Conservation (phyloP, 2,329 filamentous ascomycete genomes). For the Xylogone sp. region DNA sequence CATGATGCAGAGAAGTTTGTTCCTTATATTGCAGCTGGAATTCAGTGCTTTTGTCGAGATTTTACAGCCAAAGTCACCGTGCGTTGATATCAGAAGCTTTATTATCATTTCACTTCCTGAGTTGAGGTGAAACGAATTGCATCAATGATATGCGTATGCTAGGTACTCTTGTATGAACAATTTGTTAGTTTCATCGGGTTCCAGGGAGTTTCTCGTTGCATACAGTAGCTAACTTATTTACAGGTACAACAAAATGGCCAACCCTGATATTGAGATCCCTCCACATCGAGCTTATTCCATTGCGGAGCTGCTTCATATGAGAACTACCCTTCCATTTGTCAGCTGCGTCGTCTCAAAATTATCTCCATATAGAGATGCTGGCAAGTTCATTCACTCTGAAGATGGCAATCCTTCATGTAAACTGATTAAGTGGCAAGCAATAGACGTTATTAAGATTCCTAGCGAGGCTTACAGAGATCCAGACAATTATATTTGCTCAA, state of each 20-base stretch:
- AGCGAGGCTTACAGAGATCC: slow-evolving; percentile 18
- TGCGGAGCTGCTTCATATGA: slow-evolving; percentile 22
- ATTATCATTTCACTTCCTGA: no score
- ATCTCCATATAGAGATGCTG: background rate
- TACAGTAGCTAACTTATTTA: background rate
- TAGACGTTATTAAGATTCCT: slow-evolving; percentile 18
- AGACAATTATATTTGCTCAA: slow-evolving; percentile 15
- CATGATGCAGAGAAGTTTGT: no score
- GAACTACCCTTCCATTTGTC: slow-evolving; percentile 18
- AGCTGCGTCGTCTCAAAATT: slow-evolving; percentile 19
- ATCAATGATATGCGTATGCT: no score
- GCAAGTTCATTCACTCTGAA: background rate
- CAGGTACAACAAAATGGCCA: background rate
- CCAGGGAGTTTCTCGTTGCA: no score
- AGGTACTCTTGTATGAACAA: no score
- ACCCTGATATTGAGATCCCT: background rate
- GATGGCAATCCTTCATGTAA: background rate
- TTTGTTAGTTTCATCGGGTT: no score
- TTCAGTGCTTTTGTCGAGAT: no score
- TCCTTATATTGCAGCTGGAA: no score
- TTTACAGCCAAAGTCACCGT: no score
- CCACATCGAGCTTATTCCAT: slow-evolving; percentile 16
- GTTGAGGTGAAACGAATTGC: no score
- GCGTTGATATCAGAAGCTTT: no score
- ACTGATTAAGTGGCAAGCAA: background rate